Conservation (phyloP, 768 basidiomycete species). For the Boletus reticulatus region DNA sequence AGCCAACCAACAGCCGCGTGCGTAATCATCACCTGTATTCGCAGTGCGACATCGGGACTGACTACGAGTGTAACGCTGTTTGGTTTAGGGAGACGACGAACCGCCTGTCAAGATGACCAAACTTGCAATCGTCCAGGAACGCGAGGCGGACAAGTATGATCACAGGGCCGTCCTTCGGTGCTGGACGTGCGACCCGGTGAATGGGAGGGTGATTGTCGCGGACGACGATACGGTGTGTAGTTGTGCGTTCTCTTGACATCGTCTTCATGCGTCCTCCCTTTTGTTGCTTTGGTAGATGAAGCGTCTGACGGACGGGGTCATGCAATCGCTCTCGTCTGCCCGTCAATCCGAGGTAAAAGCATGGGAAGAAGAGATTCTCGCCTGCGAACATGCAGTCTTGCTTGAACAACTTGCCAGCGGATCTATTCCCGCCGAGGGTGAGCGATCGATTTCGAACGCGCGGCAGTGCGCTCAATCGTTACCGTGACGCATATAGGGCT, state of each 20-base stretch:
- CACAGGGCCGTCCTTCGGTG: slow-evolving; percentile 64
- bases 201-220: slow-evolving; percentile 45
- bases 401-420: slow-evolving; percentile 44
- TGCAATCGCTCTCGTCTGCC: slow-evolving; percentile 82
- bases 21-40: slow-evolving; percentile 29
- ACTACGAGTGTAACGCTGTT: neutral
- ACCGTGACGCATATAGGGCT: slow-evolving; percentile 47
- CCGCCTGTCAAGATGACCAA: slow-evolving; percentile 90
- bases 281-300: slow-evolving; percentile 40
- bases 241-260: neutral
- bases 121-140: slow-evolving; percentile 82
- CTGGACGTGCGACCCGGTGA: slow-evolving; percentile 63
- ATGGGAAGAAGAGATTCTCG: slow-evolving; percentile 91
- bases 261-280: neutral
- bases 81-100: slow-evolving; percentile 60
- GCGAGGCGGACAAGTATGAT: slow-evolving; percentile 88
- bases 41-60: neutral
- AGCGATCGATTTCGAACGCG: neutral
- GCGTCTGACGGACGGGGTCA: slow-evolving; percentile 60
- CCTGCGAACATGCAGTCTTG: slow-evolving; percentile 79
- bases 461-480: neutral
- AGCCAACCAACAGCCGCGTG: slow-evolving; percentile 55
- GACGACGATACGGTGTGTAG: slow-evolving; percentile 34
- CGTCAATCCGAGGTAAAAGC: slow-evolving; percentile 94
- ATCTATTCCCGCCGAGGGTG: slow-evolving; percentile 27